Conservation (phyloP, 1,139 yeast genomes). For the Blastobotrys capitulatus region DNA sequence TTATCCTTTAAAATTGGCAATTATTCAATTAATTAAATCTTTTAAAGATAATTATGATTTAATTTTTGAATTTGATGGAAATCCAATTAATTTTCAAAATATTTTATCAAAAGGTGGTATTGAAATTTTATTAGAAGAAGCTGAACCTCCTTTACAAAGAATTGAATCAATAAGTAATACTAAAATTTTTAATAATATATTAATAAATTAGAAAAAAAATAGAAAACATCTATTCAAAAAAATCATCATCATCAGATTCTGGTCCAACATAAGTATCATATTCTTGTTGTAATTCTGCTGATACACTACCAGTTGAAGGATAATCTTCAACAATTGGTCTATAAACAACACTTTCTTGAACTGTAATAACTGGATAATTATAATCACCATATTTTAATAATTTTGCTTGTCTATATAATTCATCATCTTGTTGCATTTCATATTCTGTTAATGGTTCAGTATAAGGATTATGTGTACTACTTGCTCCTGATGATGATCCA, state of each 20-base stretch:
- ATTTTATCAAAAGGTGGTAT: slow-evolving; percentile 6
- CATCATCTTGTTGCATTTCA: slow-evolving; percentile 40
- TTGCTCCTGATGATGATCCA: neutral
- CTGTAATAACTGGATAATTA: slow-evolving; percentile 54
- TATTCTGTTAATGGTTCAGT: slow-evolving; percentile 12
- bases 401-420: slow-evolving; percentile 39
- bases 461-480: neutral
- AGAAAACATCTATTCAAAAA: neutral
- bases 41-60: neutral
- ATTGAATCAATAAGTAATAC: neutral
- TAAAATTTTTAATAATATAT: neutral
- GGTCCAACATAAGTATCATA: slow-evolving; percentile 14
- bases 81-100: neutral
- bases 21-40: neutral
- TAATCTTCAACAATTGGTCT: slow-evolving; percentile 21
- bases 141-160: slow-evolving; percentile 10
- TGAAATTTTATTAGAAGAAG: slow-evolving; percentile 7
- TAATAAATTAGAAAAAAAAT: neutral
- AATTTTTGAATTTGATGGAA: slow-evolving; percentile 2
- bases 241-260: slow-evolving; percentile 13
- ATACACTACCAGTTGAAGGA: slow-evolving; percentile 16
- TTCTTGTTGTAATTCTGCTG: slow-evolving; percentile 15
- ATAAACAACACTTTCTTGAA: slow-evolving; percentile 34
- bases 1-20: neutral
- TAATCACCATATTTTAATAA: slow-evolving; percentile 49